phyloP scores from a whole-genome alignment of 495 filamentous ascomycete genomes.

The Tuber magnatum region DNA sequence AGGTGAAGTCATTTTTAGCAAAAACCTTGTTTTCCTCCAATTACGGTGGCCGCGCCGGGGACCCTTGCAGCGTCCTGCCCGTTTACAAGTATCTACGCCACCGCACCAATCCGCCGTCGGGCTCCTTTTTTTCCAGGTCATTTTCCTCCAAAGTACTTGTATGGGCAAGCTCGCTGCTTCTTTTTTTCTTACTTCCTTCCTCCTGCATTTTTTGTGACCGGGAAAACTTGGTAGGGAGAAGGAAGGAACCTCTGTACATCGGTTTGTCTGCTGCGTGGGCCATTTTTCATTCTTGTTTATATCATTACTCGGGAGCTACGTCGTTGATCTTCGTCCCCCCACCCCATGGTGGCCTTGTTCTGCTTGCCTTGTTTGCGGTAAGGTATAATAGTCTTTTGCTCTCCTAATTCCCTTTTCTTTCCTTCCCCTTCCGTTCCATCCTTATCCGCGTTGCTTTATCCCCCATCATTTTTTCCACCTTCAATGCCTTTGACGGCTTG shows the following conservation, averaged over 20 bases:
- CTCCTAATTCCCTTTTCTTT: not conserved
- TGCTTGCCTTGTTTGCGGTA: not conserved
- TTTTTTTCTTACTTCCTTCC: not conserved
- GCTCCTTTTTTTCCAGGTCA: not conserved
- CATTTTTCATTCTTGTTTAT: not conserved
- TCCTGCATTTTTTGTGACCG: not conserved
- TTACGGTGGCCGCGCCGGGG: not conserved
- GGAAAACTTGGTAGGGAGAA: not conserved
- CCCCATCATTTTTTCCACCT: not conserved
- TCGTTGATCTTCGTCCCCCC: conserved; percentile 1
- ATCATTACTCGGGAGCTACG: not conserved
- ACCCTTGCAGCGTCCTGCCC: not conserved
- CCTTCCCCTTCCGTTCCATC: not conserved
- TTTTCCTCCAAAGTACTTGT: not conserved
- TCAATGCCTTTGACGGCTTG: not conserved
- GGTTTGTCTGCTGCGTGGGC: not conserved
- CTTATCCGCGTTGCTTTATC: not conserved
- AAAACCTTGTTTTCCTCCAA: not conserved
- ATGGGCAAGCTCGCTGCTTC: not conserved
- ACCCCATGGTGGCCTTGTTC: not conserved
- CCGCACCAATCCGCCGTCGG: not conserved
- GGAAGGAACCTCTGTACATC: not conserved
- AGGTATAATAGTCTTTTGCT: not conserved
- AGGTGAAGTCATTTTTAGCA: conserved; percentile 3
- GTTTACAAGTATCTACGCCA: not conserved